Conservation (phyloP, 208 protist genomes). For the Trypanosoma rangeli region DNA sequence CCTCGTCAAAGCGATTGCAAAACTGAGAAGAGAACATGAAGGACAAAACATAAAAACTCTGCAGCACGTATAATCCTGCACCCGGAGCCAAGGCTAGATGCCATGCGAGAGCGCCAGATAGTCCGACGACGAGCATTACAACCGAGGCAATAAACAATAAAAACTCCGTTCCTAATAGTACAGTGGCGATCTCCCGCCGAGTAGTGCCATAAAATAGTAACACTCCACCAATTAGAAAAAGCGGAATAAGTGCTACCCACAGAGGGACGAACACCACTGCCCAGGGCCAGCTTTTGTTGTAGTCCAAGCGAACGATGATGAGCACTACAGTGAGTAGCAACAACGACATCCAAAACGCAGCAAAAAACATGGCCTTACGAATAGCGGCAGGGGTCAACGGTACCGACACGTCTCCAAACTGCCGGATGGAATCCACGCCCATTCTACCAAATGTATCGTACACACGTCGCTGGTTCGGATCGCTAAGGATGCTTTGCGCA, state of each 20-base stretch:
- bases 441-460: conserved; percentile 32
- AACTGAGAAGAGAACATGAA: conserved; percentile 33
- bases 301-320: conserved; percentile 21
- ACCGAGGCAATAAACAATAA: conserved; percentile 19
- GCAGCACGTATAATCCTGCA: conserved; percentile 34
- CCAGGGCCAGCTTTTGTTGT: conserved; percentile 24
- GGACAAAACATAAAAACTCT: conserved; percentile 28
- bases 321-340: conserved; percentile 21
- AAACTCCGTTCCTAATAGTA: conserved; percentile 28
- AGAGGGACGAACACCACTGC: conserved; percentile 31
- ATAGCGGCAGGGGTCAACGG: not conserved
- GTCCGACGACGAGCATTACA: conserved; percentile 37
- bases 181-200: conserved; percentile 15
- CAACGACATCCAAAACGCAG: conserved; percentile 9
- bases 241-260: conserved; percentile 33
- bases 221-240: conserved; percentile 26
- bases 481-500: conserved; percentile 24
- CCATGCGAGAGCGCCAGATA: conserved; percentile 26
- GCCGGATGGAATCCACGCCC: conserved; percentile 21
- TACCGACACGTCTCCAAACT: conserved; percentile 6
- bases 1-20: not conserved
- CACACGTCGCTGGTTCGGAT: conserved; percentile 15
- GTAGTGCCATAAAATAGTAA: conserved; percentile 27
- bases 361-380: not conserved
- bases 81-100: conserved; percentile 37